Conservation (phyloP, 148 eudicot genomes). For the Oxyria digyna region DNA sequence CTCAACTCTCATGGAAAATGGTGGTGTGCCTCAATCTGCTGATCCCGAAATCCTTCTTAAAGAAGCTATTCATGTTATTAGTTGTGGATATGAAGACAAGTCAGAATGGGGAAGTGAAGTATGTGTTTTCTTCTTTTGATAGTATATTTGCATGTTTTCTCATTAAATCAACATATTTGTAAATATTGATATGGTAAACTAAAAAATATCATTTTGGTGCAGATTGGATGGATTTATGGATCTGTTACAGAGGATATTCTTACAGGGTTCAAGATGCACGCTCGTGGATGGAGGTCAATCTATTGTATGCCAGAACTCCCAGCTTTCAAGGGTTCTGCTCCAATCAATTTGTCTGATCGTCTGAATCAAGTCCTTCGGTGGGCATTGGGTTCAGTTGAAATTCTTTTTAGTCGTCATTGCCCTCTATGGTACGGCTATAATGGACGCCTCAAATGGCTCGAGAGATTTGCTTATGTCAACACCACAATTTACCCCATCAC, state of each 20-base stretch:
- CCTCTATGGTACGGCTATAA: constrained; percentile 67
- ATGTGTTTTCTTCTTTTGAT: constrained; percentile 7
- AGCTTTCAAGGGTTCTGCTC: constrained; percentile 82
- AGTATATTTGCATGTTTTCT: neutral
- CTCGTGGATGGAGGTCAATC: constrained; percentile 67
- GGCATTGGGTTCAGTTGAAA: constrained; percentile 75
- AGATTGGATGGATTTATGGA: constrained; percentile 87
- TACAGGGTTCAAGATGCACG: constrained; percentile 76
- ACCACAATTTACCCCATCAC: constrained; percentile 65
- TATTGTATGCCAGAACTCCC: constrained; percentile 65
- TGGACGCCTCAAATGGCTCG: constrained; percentile 51
- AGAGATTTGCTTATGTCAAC: constrained; percentile 59
- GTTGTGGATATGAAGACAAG: constrained; percentile 59
- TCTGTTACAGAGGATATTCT: constrained; percentile 80
- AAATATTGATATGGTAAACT: neutral
- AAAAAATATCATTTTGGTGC: constrained; percentile 10
- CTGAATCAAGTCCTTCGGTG: constrained; percentile 68
- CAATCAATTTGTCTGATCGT: constrained; percentile 75
- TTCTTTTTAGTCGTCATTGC: constrained; percentile 68
- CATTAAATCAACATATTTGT: neutral
- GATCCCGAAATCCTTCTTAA: constrained; percentile 40
- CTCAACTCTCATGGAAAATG: constrained; percentile 49
- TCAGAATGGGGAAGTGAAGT: constrained; percentile 43
- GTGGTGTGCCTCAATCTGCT: constrained; percentile 41
- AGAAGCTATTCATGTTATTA: constrained; percentile 57